A percentile compares a stretch with the other conserved stretches of the same genome.
phyloP scores from a whole-genome alignment of 1,139 yeast species.

The Hyphopichia buzzinii region DNA sequence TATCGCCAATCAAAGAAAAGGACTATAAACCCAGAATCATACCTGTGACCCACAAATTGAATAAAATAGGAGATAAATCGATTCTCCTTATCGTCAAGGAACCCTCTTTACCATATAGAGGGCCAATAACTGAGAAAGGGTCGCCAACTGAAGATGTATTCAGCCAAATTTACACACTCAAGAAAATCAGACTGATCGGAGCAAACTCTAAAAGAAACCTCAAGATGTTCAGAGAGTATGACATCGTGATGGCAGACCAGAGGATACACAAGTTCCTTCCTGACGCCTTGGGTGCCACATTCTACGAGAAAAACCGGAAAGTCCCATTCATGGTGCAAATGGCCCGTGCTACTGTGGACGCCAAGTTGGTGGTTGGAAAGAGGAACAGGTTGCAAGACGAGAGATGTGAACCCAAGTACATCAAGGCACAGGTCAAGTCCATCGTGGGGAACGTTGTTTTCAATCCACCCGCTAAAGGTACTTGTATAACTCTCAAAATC shows the following conservation, averaged over 20 bases:
- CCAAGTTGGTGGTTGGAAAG: constrained; percentile 29
- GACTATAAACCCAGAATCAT: constrained; percentile 67
- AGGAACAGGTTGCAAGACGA: constrained; percentile 48
- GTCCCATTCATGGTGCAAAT: constrained; percentile 66
- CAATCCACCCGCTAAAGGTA: constrained; percentile 59
- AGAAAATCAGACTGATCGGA: constrained; percentile 49
- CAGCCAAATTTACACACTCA: constrained; percentile 55
- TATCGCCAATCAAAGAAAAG: constrained; percentile 45
- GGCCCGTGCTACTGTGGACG: constrained; percentile 45
- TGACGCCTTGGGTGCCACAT: constrained; percentile 51
- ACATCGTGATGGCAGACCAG: constrained; percentile 63
- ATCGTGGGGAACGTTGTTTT: constrained; percentile 60
- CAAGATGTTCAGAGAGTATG: constrained; percentile 57
- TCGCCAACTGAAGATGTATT: constrained; percentile 59
- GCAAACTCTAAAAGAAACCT: constrained; percentile 43
- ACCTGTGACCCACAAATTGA: constrained; percentile 54
- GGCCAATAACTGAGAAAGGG: constrained; percentile 43
- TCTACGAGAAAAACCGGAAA: constrained; percentile 57
- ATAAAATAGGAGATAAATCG: constrained; percentile 44
- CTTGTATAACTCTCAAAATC: constrained; percentile 47
- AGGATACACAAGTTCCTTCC: constrained; percentile 62
- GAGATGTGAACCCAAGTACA: constrained; percentile 58
- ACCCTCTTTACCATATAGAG: constrained; percentile 57
- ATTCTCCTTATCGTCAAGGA: constrained; percentile 66
- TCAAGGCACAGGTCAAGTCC: constrained; percentile 57